phyloP scores from a whole-genome alignment of 2,329 filamentous ascomycete species.

The Sphaerostilbella broomeana region DNA sequence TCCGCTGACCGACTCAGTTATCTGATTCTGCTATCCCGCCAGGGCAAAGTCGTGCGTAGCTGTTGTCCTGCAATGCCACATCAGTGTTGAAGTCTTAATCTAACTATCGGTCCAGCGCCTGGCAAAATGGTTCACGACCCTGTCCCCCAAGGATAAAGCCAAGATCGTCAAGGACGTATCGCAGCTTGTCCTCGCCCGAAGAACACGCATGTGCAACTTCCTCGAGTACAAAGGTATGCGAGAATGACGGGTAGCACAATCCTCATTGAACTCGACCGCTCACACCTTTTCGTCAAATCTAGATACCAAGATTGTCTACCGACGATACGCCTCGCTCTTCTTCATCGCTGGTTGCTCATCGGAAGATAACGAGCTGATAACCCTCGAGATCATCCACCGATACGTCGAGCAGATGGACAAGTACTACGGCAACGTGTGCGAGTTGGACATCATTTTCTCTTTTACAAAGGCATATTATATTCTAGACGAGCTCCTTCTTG shows the following conservation, averaged over 20 bases:
- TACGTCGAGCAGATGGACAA: slow-evolving; percentile 99
- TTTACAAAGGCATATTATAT: slow-evolving; percentile 99
- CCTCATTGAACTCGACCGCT: not conserved
- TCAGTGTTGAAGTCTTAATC: not conserved
- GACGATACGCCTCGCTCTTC: slow-evolving; percentile 96
- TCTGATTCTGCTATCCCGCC: slow-evolving; percentile 90
- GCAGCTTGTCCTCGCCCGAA: slow-evolving; percentile 88
- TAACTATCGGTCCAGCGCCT: slow-evolving; percentile 61
- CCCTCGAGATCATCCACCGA: slow-evolving; percentile 95
- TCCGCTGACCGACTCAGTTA: slow-evolving; percentile 56
- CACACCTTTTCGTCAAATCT: too few species aligned
- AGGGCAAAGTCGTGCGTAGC: slow-evolving; percentile 92
- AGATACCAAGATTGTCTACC: slow-evolving; percentile 99
- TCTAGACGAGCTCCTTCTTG: slow-evolving; percentile 88
- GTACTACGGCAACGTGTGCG: slow-evolving; percentile 99
- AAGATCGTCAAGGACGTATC: slow-evolving; percentile 99
- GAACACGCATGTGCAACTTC: slow-evolving; percentile 99
- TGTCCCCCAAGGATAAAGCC: slow-evolving; percentile 96
- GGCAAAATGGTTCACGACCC: slow-evolving; percentile 98
- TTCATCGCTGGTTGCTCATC: slow-evolving; percentile 97
- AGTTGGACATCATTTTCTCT: slow-evolving; percentile 99
- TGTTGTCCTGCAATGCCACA: not conserved
- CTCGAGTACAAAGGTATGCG: slow-evolving; percentile 90
- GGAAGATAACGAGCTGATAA: slow-evolving; percentile 97
- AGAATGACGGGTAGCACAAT: not conserved